Percentiles rank a stretch among this genome's conserved stretches.
These are phyloP conservation scores for Pseudoneurospora amorphoporcata DNA, from an alignment of 495 filamentous ascomycete genomes.

Conservation along the genomic window DNA sequence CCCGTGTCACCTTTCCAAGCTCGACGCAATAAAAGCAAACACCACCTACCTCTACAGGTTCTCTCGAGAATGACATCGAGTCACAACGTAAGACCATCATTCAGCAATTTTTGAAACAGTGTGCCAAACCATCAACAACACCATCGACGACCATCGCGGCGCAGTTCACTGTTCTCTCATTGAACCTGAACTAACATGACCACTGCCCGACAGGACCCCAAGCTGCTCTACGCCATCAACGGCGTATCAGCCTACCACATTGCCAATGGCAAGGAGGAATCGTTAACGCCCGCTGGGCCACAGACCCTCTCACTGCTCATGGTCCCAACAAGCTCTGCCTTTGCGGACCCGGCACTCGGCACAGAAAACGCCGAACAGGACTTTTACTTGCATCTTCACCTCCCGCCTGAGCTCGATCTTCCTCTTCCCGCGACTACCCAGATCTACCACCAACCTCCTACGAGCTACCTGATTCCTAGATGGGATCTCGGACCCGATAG, in stretches of 20 bases:
- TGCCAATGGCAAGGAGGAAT: constrained; percentile 72
- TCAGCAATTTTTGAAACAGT: neutral
- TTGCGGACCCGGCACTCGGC: constrained; percentile 49
- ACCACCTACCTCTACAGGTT: neutral
- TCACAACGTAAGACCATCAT: constrained; percentile 35
- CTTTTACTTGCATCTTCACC: constrained; percentile 88
- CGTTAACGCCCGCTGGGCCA: constrained; percentile 72
- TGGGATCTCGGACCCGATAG: constrained; percentile 83
- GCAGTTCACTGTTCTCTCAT: neutral
- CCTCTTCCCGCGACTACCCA: constrained; percentile 86
- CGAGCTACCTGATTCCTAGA: constrained; percentile 81
- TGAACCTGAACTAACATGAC: neutral
- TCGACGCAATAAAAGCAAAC: neutral
- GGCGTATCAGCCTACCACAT: constrained; percentile 82
- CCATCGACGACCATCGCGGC: neutral
- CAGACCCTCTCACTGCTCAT: constrained; percentile 87
- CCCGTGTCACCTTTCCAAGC: neutral
- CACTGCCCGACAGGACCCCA: constrained; percentile 47
- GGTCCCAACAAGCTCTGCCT: constrained; percentile 75
- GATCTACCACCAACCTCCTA: constrained; percentile 85
- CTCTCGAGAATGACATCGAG: constrained; percentile 31
- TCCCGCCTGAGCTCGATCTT: constrained; percentile 88
- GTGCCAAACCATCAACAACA: neutral
- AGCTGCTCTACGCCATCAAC: constrained; percentile 71
- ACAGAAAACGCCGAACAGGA: constrained; percentile 66